phyloP scores from a whole-genome alignment of 768 basidiomycete species.

The Suillus brevipes region DNA sequence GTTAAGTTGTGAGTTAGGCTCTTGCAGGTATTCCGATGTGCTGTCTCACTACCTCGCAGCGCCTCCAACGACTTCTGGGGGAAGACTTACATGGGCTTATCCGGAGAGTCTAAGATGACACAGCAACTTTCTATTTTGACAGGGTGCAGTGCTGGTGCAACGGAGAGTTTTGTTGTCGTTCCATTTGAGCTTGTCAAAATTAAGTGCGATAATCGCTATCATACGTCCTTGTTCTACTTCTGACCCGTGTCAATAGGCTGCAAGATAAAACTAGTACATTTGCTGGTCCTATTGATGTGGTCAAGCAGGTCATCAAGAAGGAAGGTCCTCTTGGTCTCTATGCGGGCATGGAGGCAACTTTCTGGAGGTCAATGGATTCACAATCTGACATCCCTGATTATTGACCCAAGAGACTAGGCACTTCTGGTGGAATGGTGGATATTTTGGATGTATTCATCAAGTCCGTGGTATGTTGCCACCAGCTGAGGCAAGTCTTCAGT shows the following conservation, averaged over 20 bases:
- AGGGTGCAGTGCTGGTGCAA: conserved; percentile 92
- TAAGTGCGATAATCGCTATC: conserved; percentile 44
- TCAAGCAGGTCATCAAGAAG: conserved; percentile 73
- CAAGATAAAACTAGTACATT: conserved; percentile 93
- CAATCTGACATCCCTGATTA: background rate
- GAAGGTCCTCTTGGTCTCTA: conserved; percentile 87
- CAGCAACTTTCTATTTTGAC: conserved; percentile 86
- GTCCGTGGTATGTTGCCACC: conserved; percentile 80
- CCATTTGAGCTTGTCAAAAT: conserved; percentile 97
- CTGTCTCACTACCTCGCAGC: conserved; percentile 34
- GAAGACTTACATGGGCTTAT: conserved; percentile 59
- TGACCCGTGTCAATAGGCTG: conserved; percentile 45
- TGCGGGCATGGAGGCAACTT: conserved; percentile 94
- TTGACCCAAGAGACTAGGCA: conserved; percentile 49
- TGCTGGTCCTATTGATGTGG: conserved; percentile 89
- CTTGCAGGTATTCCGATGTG: background rate
- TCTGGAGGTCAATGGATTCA: conserved; percentile 76
- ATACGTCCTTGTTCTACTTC: conserved; percentile 6
- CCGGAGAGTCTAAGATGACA: conserved; percentile 84
- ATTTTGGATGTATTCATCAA: conserved; percentile 91
- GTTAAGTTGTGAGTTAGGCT: conserved; percentile 76
- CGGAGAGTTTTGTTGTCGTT: conserved; percentile 92
- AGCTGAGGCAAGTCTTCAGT: conserved; percentile 60
- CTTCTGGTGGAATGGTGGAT: conserved; percentile 92
- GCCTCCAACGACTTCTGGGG: conserved; percentile 98